Conservation (phyloP, 1,284 basidiomycete species). For the Waitea zeae region DNA sequence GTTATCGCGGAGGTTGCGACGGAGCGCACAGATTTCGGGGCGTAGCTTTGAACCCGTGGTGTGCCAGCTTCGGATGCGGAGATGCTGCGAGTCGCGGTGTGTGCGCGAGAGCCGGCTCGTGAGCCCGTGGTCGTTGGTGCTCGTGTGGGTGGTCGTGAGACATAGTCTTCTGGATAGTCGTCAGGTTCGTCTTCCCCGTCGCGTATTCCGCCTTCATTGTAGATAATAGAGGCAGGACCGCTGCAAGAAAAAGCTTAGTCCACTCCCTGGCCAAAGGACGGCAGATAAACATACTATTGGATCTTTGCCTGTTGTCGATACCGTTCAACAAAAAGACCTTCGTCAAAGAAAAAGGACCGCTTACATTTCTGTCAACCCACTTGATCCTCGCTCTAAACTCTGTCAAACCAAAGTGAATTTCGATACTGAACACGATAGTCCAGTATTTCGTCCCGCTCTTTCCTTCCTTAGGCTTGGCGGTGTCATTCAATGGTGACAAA, state of each 20-base stretch:
- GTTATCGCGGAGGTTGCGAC: too few species aligned
- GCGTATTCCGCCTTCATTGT: constrained; percentile 59
- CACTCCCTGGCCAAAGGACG: constrained; percentile 4
- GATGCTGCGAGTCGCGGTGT: too few species aligned
- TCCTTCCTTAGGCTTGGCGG: constrained; percentile 46
- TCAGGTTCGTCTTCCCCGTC: constrained; percentile 47
- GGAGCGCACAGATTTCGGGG: too few species aligned
- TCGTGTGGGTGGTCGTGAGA: too few species aligned
- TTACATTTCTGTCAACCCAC: constrained; percentile 60
- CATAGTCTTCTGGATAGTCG: constrained; percentile 15
- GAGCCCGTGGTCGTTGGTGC: too few species aligned
- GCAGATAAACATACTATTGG: constrained; percentile 29
- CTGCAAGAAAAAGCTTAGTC: too few species aligned
- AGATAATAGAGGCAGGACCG: constrained; percentile 61
- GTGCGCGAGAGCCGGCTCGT: too few species aligned
- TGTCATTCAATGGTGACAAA: constrained; percentile 47
- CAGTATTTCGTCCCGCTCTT: constrained; percentile 52
- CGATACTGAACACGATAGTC: constrained; percentile 67
- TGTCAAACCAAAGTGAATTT: constrained; percentile 65
- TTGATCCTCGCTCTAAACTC: constrained; percentile 68
- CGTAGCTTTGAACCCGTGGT: too few species aligned
- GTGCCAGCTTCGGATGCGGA: too few species aligned
- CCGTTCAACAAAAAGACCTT: constrained; percentile 4
- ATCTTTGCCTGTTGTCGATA: constrained; percentile 27
- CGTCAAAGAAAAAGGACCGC: constrained; percentile 11